Conservation (phyloP, 768 basidiomycete species). For the Boletus sp. region DNA sequence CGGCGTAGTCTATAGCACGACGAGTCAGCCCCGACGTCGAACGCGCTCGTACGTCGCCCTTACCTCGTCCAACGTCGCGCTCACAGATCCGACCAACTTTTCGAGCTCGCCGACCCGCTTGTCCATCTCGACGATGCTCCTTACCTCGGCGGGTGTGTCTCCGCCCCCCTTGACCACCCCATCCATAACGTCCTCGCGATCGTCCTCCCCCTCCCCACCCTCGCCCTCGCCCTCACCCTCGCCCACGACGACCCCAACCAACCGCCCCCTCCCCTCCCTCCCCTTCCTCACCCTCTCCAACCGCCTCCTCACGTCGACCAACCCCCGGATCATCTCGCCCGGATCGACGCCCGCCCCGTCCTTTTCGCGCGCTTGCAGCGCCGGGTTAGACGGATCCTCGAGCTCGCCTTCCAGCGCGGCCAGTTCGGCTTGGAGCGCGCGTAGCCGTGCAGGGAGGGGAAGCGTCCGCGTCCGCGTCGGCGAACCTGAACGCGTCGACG, state of each 20-base stretch:
- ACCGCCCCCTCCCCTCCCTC: constrained; percentile 61
- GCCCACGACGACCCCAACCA: constrained; percentile 58
- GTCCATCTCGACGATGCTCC: constrained; percentile 72
- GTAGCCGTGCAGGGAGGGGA: constrained; percentile 59
- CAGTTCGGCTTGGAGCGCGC: constrained; percentile 73
- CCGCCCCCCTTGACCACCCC: background rate
- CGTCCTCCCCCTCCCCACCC: background rate
- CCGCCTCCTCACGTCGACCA: constrained; percentile 71
- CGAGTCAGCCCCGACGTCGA: constrained; percentile 1
- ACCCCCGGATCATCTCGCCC: constrained; percentile 70
- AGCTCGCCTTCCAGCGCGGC: constrained; percentile 77
- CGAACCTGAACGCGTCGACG: constrained; percentile 28
- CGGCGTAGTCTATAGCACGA: constrained; percentile 55
- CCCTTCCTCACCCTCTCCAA: constrained; percentile 65
- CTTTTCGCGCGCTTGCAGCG: constrained; percentile 57
- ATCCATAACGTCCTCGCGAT: background rate
- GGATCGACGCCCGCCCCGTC: constrained; percentile 57
- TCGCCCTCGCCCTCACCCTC: constrained; percentile 9
- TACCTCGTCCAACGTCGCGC: constrained; percentile 80
- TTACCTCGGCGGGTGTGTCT: constrained; percentile 38
- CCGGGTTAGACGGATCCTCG: constrained; percentile 75
- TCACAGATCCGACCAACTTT: constrained; percentile 78
- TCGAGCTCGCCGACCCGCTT: constrained; percentile 82
- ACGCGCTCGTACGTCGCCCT: background rate
- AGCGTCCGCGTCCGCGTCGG: constrained; percentile 28